Conservation (phyloP, 345 rosid genomes). For the Firmiana major region DNA sequence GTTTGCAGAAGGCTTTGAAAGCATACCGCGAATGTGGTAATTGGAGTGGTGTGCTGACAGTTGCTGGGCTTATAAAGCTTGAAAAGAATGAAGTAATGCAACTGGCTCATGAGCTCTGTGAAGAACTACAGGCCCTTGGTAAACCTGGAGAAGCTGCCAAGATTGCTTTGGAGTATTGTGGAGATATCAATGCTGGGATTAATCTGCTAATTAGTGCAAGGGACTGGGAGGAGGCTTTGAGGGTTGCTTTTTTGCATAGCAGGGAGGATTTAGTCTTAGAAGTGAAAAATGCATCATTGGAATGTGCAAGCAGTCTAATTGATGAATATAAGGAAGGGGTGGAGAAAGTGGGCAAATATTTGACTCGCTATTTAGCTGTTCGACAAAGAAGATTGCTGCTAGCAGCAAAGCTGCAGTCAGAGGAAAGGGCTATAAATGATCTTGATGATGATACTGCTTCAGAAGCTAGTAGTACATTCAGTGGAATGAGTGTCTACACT, state of each 20-base stretch:
- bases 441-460: constrained; percentile 89
- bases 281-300: constrained; percentile 68
- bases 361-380: constrained; percentile 94
- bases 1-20: constrained; percentile 78
- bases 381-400: constrained; percentile 89
- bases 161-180: constrained; percentile 81
- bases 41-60: constrained; percentile 86
- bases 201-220: constrained; percentile 70
- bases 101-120: constrained; percentile 81
- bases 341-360: constrained; percentile 88
- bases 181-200: constrained; percentile 64
- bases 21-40: constrained; percentile 82
- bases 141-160: constrained; percentile 94
- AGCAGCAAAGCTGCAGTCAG: constrained; percentile 81
- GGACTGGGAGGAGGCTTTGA: constrained; percentile 95
- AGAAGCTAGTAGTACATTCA: constrained; percentile 82
- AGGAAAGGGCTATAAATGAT: constrained; percentile 60
- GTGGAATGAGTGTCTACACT: constrained; percentile 97
- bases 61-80: constrained; percentile 77
- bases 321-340: constrained; percentile 72
- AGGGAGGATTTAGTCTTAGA: constrained; percentile 53
- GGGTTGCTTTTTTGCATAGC: constrained; percentile 71
- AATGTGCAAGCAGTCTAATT: constrained; percentile 59
- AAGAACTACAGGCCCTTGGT: constrained; percentile 92
- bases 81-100: constrained; percentile 62